Percentiles rank a stretch among this genome's conserved stretches.
Evolutionary conservation across 2,329 filamentous ascomycete genomes (phyloP).

Genomic region (Aspergillus thermomutatus): DNA sequence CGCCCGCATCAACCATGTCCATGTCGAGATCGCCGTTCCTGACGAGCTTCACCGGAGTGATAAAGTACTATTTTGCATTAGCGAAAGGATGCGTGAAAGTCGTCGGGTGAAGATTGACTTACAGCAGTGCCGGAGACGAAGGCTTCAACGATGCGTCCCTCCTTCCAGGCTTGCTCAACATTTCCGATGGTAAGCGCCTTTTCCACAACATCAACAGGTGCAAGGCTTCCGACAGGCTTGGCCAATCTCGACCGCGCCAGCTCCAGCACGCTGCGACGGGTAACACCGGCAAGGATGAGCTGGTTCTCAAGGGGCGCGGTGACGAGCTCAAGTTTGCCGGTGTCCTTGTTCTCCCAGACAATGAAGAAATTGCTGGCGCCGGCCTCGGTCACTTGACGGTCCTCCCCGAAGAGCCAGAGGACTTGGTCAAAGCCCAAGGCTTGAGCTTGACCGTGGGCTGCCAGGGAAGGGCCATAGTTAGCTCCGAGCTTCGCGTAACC

Average conservation of each 20-base stretch:
- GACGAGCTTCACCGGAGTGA: slow-evolving; percentile 65
- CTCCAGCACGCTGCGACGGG: slow-evolving; percentile 74
- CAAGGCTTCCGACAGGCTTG: slow-evolving; percentile 44
- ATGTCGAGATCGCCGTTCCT: slow-evolving; percentile 65
- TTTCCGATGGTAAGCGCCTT: slow-evolving; percentile 78
- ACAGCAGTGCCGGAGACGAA: slow-evolving; percentile 86
- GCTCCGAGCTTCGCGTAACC: slow-evolving; percentile 90
- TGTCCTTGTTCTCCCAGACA: slow-evolving; percentile 62
- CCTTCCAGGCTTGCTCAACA: slow-evolving; percentile 65
- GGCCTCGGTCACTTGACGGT: slow-evolving; percentile 81
- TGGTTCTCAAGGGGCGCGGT: slow-evolving; percentile 80
- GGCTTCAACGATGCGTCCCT: slow-evolving; percentile 76
- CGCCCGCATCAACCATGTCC: slow-evolving; percentile 42
- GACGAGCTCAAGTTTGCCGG: slow-evolving; percentile 64
- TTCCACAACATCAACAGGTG: slow-evolving; percentile 81
- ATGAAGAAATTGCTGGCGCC: slow-evolving; percentile 92
- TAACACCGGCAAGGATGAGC: slow-evolving; percentile 84
- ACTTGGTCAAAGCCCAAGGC: slow-evolving; percentile 78
- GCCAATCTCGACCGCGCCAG: slow-evolving; percentile 63
- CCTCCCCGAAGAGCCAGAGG: slow-evolving; percentile 82
- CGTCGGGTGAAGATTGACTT: slow-evolving; percentile 37
- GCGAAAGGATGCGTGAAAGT: not conserved
- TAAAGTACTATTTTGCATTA: slow-evolving; percentile 58
- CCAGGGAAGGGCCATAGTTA: slow-evolving; percentile 83
- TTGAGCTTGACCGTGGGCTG: slow-evolving; percentile 73